Percentiles rank a stretch among this genome's conserved stretches.
phyloP scores from a whole-genome alignment of 2,329 filamentous ascomycete species.

The Malbranchea zuffiana region DNA sequence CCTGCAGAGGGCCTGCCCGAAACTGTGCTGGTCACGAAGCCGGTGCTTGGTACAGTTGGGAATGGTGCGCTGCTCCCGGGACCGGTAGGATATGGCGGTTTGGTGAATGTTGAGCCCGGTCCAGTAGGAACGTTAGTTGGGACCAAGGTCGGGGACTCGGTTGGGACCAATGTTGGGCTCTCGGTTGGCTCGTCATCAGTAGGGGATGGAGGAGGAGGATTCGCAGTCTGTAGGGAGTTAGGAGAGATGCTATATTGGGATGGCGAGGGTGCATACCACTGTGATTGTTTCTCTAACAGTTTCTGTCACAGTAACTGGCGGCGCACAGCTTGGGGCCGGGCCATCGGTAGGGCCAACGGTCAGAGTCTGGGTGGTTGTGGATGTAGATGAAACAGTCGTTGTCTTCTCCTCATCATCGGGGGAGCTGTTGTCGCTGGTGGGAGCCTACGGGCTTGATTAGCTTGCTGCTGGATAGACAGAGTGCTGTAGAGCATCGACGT shows the following conservation, averaged over 20 bases:
- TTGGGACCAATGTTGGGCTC: not conserved
- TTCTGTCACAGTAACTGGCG: conserved; percentile 27
- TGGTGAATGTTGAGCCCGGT: too few relatives aligned
- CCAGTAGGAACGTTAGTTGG: not conserved
- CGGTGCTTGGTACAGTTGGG: conserved; percentile 3
- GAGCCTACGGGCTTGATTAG: conserved; percentile 1
- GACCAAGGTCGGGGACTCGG: not conserved
- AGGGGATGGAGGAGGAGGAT: too few relatives aligned
- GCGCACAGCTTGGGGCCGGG: too few relatives aligned
- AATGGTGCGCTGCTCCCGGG: too few relatives aligned
- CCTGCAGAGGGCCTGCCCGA: too few relatives aligned
- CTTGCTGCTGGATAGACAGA: not conserved
- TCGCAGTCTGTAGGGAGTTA: too few relatives aligned
- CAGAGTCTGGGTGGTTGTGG: conserved; percentile 23
- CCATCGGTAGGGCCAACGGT: conserved; percentile 8
- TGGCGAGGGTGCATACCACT: not conserved
- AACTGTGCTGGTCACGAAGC: conserved; percentile 5
- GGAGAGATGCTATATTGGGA: too few relatives aligned
- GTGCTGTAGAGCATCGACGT: too few relatives aligned
- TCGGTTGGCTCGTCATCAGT: not conserved
- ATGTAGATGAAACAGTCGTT: conserved; percentile 23
- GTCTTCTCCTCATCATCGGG: conserved; percentile 14
- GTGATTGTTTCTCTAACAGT: conserved; percentile 23
- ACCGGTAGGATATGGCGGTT: too few relatives aligned
- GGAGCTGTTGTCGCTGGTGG: conserved; percentile 4